phyloP scores from a whole-genome alignment of 768 basidiomycete genomes.

The Mycena metata region DNA sequence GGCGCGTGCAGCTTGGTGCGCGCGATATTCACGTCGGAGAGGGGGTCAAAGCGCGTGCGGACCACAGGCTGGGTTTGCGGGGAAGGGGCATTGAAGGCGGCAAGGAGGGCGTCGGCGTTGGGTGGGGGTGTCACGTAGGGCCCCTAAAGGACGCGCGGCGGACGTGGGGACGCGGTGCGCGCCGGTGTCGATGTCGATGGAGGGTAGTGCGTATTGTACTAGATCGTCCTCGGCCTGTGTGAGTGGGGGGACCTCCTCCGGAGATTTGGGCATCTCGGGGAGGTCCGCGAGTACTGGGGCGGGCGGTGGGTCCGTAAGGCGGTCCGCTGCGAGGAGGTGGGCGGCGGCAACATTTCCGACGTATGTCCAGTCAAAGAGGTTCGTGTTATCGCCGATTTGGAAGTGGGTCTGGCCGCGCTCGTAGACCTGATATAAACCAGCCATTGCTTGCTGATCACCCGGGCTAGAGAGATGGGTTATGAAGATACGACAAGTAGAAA shows the following conservation, averaged over 20 bases:
- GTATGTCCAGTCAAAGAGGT: conserved; percentile 97
- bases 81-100: conserved; percentile 64
- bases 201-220: conserved; percentile 66
- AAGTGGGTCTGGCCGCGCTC: conserved; percentile 87
- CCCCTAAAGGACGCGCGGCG: conserved; percentile 83
- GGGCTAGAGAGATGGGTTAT: conserved; percentile 64
- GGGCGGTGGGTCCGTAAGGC: conserved; percentile 70
- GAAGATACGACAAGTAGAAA: neutral
- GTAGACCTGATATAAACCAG: conserved; percentile 84
- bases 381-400: conserved; percentile 94
- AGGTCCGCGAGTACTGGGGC: conserved; percentile 53
- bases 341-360: conserved; percentile 96
- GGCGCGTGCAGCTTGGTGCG: conserved; percentile 61
- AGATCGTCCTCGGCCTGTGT: conserved; percentile 57
- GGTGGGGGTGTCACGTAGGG: conserved; percentile 77
- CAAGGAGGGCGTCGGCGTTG: conserved; percentile 69
- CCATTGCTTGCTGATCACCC: conserved; percentile 90
- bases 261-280: conserved; percentile 51
- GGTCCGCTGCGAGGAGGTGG: conserved; percentile 94
- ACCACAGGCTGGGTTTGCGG: conserved; percentile 67
- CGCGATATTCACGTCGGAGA: conserved; percentile 70
- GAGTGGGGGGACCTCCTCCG: conserved; percentile 58
- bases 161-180: conserved; percentile 80
- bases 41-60: conserved; percentile 87
- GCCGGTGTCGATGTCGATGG: conserved; percentile 77